A percentile compares a stretch with the other conserved stretches of the same genome.
These are phyloP conservation scores for Lactarius vividus DNA, from an alignment of 768 basidiomycete species.

Conservation along the genomic window DNA sequence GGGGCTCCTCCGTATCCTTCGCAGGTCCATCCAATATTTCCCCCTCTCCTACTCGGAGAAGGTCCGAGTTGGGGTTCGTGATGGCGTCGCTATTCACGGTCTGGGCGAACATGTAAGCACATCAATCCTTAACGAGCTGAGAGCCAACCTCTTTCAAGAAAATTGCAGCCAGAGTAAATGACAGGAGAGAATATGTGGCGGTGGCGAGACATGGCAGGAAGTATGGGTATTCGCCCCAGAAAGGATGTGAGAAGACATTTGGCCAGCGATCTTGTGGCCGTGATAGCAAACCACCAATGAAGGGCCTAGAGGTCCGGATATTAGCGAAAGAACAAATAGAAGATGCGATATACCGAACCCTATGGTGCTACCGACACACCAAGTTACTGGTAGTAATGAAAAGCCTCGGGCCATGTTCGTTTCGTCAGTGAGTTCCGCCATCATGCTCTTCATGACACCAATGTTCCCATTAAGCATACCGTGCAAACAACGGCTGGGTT, in stretches of 20 bases:
- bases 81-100: not conserved
- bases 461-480: not conserved
- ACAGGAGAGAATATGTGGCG: not conserved
- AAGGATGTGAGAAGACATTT: conserved; percentile 23
- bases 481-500: conserved; percentile 33
- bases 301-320: conserved; percentile 26
- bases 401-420: conserved; percentile 50
- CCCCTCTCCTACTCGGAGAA: not conserved
- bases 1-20: conserved; percentile 12
- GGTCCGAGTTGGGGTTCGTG: not conserved
- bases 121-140: not conserved
- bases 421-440: conserved; percentile 63
- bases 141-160: conserved; percentile 17
- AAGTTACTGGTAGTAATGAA: conserved; percentile 35
- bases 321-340: not conserved
- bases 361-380: conserved; percentile 10
- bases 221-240: conserved; percentile 31
- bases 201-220: conserved; percentile 28
- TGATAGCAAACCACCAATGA: conserved; percentile 29
- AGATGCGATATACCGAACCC: not conserved
- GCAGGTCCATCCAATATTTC: not conserved
- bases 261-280: conserved; percentile 30
- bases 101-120: not conserved
- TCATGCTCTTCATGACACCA: conserved; percentile 31
- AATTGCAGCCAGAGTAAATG: not conserved